A percentile compares a stretch with the other conserved stretches of the same genome.
phyloP scores from a whole-genome alignment of 495 filamentous ascomycete genomes.

The Neurospora sp. region DNA sequence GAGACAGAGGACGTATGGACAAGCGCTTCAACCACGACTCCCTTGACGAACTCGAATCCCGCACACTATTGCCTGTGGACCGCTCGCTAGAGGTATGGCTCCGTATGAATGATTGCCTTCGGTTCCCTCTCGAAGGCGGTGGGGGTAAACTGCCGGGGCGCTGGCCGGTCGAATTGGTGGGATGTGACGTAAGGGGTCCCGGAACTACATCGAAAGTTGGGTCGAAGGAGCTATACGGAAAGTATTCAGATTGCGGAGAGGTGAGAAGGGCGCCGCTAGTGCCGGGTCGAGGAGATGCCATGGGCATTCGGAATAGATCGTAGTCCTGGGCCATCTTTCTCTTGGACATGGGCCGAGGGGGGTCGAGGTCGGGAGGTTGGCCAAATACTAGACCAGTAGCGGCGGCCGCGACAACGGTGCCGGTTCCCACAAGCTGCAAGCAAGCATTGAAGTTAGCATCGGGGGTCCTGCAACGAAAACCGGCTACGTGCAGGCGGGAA shows the following conservation, averaged over 20 bases:
- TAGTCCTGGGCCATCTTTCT: slow-evolving; percentile 35
- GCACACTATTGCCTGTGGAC: slow-evolving; percentile 28
- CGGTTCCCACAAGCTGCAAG: slow-evolving; percentile 45
- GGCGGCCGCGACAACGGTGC: slow-evolving; percentile 50
- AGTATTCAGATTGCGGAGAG: slow-evolving; percentile 25
- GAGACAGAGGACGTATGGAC: slow-evolving; percentile 61
- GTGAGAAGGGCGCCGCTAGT: slow-evolving; percentile 25
- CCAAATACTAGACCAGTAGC: slow-evolving; percentile 46
- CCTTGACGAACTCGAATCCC: slow-evolving; percentile 44
- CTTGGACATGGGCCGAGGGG: slow-evolving; percentile 20
- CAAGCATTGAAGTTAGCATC: slow-evolving; percentile 10
- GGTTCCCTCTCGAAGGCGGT: slow-evolving; percentile 22
- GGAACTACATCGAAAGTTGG: slow-evolving; percentile 14
- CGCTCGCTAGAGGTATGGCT: slow-evolving; percentile 25
- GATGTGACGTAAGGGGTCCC: slow-evolving; percentile 20
- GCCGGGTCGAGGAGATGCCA: slow-evolving; percentile 30
- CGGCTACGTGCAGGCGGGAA: slow-evolving; percentile 6
- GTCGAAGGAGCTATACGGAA: slow-evolving; percentile 23
- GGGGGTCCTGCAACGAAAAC: not conserved
- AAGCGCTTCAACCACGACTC: slow-evolving; percentile 72
- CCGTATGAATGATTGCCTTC: slow-evolving; percentile 38
- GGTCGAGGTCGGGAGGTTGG: slow-evolving; percentile 30
- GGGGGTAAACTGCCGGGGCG: slow-evolving; percentile 15
- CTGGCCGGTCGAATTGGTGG: slow-evolving; percentile 19
- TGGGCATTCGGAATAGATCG: slow-evolving; percentile 25